These are phyloP conservation scores for Epichloe baconii DNA, from an alignment of 2,329 filamentous ascomycete species.

Conservation along the genomic window DNA sequence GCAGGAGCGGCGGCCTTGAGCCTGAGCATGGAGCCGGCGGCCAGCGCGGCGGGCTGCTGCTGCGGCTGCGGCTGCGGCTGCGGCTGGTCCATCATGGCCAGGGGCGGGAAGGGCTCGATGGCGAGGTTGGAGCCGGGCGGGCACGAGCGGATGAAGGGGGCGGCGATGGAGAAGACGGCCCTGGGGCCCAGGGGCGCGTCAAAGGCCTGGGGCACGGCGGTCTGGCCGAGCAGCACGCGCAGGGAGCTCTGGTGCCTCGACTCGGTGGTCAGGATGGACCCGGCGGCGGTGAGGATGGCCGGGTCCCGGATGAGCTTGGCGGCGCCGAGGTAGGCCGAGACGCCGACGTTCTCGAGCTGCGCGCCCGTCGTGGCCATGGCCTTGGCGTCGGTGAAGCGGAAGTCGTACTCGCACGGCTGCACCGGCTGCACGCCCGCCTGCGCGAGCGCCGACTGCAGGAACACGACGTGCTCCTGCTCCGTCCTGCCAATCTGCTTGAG, in stretches of 20 bases:
- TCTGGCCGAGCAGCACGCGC: conserved; percentile 42
- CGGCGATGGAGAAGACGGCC: conserved; percentile 60
- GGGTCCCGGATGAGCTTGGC: conserved; percentile 49
- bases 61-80: conserved; percentile 4
- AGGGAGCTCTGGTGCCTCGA: conserved; percentile 63
- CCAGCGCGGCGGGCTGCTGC: conserved; percentile 22
- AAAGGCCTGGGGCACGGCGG: conserved; percentile 54
- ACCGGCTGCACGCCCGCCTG: conserved; percentile 52
- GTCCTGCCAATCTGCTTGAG: conserved; percentile 49
- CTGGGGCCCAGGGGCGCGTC: conserved; percentile 56
- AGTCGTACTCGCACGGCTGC: conserved; percentile 58
- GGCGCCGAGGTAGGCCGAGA: conserved; percentile 62
- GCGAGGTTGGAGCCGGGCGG: conserved; percentile 51
- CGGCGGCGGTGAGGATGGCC: conserved; percentile 51
- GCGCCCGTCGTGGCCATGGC: conserved; percentile 57
- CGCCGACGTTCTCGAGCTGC: conserved; percentile 59
- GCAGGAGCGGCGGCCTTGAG: conserved; percentile 39
- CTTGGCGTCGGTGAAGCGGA: conserved; percentile 50
- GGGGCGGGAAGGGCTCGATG: conserved; percentile 47
- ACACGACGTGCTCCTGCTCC: conserved; percentile 36
- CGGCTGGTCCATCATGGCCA: conserved; percentile 29
- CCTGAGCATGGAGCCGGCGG: conserved; percentile 16
- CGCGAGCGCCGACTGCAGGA: conserved; percentile 42
- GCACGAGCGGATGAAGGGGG: conserved; percentile 59
- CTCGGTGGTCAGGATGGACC: conserved; percentile 60